Base-by-base conservation (phyloP, 331 rosid species). In the Saraca asoca region DNA sequence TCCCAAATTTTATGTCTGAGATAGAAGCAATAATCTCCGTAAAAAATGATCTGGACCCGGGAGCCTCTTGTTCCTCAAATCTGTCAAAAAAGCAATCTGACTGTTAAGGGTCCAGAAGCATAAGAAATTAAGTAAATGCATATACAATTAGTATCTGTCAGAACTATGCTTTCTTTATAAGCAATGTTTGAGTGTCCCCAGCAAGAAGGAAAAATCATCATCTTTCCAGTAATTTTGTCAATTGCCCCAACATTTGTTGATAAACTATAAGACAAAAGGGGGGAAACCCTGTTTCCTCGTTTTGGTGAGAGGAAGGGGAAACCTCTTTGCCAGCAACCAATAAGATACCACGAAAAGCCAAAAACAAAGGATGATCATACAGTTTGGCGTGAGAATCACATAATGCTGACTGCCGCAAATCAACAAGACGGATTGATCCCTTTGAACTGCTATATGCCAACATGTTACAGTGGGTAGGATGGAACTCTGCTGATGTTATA, bases 401-500 rank as follows among this genome's bases (percentile, higher is more conserved):
- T 51, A 94, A 80, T 13, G 99, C 99, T 59, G 99, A 94, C 79
- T 94, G 99, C 69, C 99, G 96, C 81, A 94, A 85, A 78, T 94
- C 99, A 77, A 94, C 83, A 43, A 94, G 89, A 61, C 97, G 91
- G 78, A 94, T 86, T 64, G 99, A 94, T 58, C 99, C 99, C 81
- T 90, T 94, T 58, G 99, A 94, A 70, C 99, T 94, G 83, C 99
- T 94, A 77, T 94, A 94, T 56, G 97, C 99, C 84, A 94, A 78
- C 46, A 76, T 94, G 74, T 90, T 90, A 74, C 99, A 94, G 75
- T 94, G 99, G 52, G 85, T 86, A 24, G 99, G 99, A 66, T 94
- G 99, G 85, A 94, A 94, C 76, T 94, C 97, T 34, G 99, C 99
- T 33, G 96, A 90, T 38, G 99, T 94, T 86, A 94, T 94, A 78